Evolutionary conservation across 371 early-diverging fungal genomes (phyloP).

Genomic region (Haplosporangium sp.): DNA sequence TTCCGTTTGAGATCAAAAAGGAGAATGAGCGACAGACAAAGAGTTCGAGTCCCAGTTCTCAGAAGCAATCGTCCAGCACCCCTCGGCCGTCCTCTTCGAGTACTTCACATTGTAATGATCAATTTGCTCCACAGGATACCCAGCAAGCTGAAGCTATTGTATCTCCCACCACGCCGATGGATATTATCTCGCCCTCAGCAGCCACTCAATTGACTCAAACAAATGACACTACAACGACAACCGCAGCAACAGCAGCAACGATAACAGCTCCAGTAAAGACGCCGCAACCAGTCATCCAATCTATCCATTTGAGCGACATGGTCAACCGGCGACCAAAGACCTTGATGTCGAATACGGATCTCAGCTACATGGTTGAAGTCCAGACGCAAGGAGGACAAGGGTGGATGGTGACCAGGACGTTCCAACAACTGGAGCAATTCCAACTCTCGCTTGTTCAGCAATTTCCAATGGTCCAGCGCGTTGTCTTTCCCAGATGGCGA

Average conservation of each 20-base stretch:
- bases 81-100: background rate
- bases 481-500: conserved; percentile 44
- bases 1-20: conserved; percentile 37
- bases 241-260: background rate
- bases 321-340: conserved; percentile 43
- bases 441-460: conserved; percentile 25
- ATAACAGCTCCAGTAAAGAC: background rate
- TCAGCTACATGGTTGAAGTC: conserved; percentile 47
- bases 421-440: conserved; percentile 46
- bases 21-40: conserved; percentile 4
- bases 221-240: background rate
- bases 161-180: too few relatives aligned
- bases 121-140: background rate
- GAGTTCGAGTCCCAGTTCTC: background rate
- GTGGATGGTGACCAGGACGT: conserved; percentile 47
- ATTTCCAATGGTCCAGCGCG: conserved; percentile 40
- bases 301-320: conserved; percentile 39
- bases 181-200: too few relatives aligned
- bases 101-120: background rate
- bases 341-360: conserved; percentile 33
- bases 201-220: background rate
- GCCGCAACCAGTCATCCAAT: conserved; percentile 1
- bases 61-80: background rate
- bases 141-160: too few relatives aligned
- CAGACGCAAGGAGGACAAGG: conserved; percentile 43